Percentiles rank a stretch among this genome's conserved stretches.
These are phyloP conservation scores for Syzygium aqueum DNA, from an alignment of 345 rosid genomes.

Conservation along the genomic window DNA sequence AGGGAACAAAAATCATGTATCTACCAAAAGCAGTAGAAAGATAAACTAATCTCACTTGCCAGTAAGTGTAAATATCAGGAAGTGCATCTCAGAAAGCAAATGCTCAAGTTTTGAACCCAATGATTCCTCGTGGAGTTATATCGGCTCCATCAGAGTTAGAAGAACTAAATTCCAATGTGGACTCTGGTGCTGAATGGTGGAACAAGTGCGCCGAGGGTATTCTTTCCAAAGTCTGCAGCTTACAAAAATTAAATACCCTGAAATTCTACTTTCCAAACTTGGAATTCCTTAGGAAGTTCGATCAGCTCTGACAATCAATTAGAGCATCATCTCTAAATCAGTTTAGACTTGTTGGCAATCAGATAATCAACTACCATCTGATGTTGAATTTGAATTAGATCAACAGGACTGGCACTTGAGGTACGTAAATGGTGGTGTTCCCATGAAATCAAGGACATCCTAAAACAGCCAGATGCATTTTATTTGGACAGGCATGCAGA, in stretches of 20 bases:
- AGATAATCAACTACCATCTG: constrained; percentile 5
- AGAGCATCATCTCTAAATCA: not conserved
- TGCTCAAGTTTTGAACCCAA: not conserved
- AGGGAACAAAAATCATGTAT: constrained; percentile 1
- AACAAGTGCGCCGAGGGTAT: too few species aligned
- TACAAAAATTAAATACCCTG: too few species aligned
- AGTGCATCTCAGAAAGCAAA: not conserved
- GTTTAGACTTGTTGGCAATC: constrained; percentile 10
- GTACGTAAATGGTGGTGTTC: constrained; percentile 4
- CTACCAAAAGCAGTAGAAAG: constrained; percentile 5
- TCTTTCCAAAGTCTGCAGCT: too few species aligned
- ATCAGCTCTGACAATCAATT: not conserved
- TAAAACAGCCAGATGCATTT: not conserved
- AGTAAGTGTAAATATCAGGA: not conserved
- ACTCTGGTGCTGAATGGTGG: too few species aligned
- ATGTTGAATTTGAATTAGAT: constrained; percentile 3
- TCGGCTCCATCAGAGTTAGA: not conserved
- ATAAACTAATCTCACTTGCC: not conserved
- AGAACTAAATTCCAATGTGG: too few species aligned
- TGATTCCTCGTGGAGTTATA: not conserved
- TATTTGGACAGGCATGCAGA: constrained; percentile 11
- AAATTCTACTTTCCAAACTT: too few species aligned
- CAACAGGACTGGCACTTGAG: constrained; percentile 3
- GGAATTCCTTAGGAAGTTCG: too few species aligned
- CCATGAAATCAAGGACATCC: not conserved